Base-by-base conservation (phyloP, 2,329 filamentous ascomycete species). In the Raffaelea ambrosiae region DNA sequence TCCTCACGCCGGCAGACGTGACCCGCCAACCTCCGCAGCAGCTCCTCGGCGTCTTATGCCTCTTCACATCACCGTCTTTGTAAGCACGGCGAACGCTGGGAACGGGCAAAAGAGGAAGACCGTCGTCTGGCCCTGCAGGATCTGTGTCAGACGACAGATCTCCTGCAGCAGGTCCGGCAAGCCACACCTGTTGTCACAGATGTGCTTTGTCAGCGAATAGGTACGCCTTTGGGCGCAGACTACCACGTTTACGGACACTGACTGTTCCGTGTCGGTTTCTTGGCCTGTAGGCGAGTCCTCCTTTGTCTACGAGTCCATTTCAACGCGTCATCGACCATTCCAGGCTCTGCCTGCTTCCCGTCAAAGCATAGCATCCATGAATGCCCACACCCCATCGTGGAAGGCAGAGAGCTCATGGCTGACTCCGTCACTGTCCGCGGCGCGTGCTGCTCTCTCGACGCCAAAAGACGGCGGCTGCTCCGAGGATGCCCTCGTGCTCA, bases 41-140 rank as follows among this genome's bases (percentile, higher is more conserved):
- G 20, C 36, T 46, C 44, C 5, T 40, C 22, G 36, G 44, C 23
- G 44, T 46, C 35, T 16, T 46, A 33, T 46, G 36, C 36, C 44
- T 46, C 44, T 40, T 46, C 20, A 13, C 36, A 7, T 26, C 35
- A 14, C 20, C 44, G 35, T 29, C 44, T 40, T 46, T 22, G 36
- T 46, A 40, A 46, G 44, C 41, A 5, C 21, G 13, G 4, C 5
- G n/a, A 40, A 29, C 36, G 43, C 33, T 44, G 43, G 43, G 43
- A 44, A 21, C 31, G 43, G 20, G 43, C 43, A 21, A 44, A 38
- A 44, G 33, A 44, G 43, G 20, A 22, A 44, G 43, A 44, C 13
- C 33, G 43, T 18, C 33, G 20, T 13, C 35, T 44, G 21, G 43
- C 43, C 43, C 43, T 44, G 3, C 20, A 18, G 21, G 20, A 36